Conservation (phyloP, 768 basidiomycete species). For the Baorangia bicolor region DNA sequence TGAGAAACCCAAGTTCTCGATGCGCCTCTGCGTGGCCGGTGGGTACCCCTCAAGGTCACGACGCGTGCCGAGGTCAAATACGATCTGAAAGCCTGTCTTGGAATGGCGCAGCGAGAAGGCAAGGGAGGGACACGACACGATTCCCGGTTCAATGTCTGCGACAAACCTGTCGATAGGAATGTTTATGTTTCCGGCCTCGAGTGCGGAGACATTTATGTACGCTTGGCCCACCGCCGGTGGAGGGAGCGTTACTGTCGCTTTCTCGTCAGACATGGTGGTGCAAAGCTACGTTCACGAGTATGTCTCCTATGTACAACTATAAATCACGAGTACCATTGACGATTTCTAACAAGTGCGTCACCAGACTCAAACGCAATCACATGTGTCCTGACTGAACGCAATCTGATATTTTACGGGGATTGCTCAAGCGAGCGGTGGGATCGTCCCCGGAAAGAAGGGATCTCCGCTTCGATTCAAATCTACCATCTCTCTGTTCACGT, state of each 20-base stretch:
- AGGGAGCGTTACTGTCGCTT: conserved; percentile 6
- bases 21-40: conserved; percentile 27
- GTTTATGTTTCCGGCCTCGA: conserved; percentile 49
- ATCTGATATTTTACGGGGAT: not conserved
- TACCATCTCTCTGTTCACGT: conserved; percentile 41
- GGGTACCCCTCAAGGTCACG: conserved; percentile 45
- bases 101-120: conserved; percentile 55
- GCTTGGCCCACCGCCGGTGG: conserved; percentile 39
- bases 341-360: not conserved
- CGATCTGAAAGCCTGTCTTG: conserved; percentile 34
- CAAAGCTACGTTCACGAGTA: not conserved
- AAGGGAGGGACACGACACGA: conserved; percentile 42
- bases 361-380: not conserved
- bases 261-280: conserved; percentile 3
- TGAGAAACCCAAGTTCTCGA: conserved; percentile 8
- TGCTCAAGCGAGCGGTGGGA: not conserved
- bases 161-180: conserved; percentile 40
- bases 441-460: conserved; percentile 29
- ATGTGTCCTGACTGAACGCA: not conserved
- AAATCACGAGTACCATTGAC: too few species aligned
- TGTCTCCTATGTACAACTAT: not conserved
- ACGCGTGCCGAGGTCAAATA: conserved; percentile 60
- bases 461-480: conserved; percentile 38
- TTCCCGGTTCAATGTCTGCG: conserved; percentile 31
- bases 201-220: conserved; percentile 53